phyloP scores from a whole-genome alignment of 2,329 filamentous ascomycete species.

The Colletotrichum falcatum region DNA sequence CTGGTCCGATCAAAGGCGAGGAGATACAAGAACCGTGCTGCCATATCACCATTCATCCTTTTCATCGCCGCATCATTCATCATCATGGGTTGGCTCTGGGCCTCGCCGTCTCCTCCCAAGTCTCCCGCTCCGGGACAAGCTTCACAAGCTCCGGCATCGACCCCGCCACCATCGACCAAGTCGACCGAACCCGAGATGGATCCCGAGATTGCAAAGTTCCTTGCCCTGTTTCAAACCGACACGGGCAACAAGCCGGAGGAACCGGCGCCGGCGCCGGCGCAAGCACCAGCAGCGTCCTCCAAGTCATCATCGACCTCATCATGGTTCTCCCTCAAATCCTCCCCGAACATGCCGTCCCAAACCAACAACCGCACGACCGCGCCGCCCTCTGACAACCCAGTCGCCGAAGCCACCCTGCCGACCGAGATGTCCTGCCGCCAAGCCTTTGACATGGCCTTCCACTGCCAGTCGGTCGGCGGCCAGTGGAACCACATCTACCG shows the following conservation, averaged over 20 bases:
- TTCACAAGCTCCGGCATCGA: slow-evolving; percentile 42
- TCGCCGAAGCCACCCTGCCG: slow-evolving; percentile 79
- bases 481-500: slow-evolving; percentile 95
- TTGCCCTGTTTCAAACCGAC: slow-evolving; percentile 58
- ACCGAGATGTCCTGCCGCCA: slow-evolving; percentile 88
- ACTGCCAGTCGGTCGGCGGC: slow-evolving; percentile 91
- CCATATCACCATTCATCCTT: neutral
- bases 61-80: neutral
- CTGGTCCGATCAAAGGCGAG: neutral
- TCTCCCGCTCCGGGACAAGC: slow-evolving; percentile 44
- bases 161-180: slow-evolving; percentile 41
- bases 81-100: slow-evolving; percentile 74
- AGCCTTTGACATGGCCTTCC: slow-evolving; percentile 93
- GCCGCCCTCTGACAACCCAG: slow-evolving; percentile 52
- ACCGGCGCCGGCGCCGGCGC: slow-evolving; percentile 41
- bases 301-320: slow-evolving; percentile 46
- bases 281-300: slow-evolving; percentile 40
- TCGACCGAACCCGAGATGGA: slow-evolving; percentile 49
- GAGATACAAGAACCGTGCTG: neutral
- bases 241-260: slow-evolving; percentile 45
- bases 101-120: slow-evolving; percentile 53
- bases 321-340: slow-evolving; percentile 50
- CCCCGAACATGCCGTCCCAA: slow-evolving; percentile 42
- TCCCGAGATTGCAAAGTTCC: slow-evolving; percentile 67
- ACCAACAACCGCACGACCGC: slow-evolving; percentile 40